Evolutionary conservation across 2,329 filamentous ascomycete species (phyloP).

Genomic region (Ploettnerulaceae sp.): DNA sequence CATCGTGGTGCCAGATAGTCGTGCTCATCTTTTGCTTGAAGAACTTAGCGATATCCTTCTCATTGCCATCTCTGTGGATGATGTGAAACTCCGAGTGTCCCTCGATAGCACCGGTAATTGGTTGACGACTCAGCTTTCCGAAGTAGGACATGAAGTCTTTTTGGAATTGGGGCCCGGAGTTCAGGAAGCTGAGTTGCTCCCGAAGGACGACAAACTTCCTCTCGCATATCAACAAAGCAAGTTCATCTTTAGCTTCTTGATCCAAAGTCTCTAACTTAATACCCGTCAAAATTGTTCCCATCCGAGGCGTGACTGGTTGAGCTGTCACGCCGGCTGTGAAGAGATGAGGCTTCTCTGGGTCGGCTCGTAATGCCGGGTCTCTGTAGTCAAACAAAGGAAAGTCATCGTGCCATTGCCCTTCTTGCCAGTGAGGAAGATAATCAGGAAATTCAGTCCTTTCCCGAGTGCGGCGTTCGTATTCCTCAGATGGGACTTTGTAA

Average conservation of each 20-base stretch:
- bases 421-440: slow-evolving; percentile 44
- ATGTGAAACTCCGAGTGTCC: slow-evolving; percentile 57
- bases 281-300: slow-evolving; percentile 39
- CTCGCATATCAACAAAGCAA: slow-evolving; percentile 40
- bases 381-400: slow-evolving; percentile 40
- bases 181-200: slow-evolving; percentile 42
- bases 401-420: slow-evolving; percentile 41
- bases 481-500: slow-evolving; percentile 38
- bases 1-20: slow-evolving; percentile 63
- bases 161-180: slow-evolving; percentile 58
- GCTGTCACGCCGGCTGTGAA: slow-evolving; percentile 57
- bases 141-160: slow-evolving; percentile 56
- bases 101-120: slow-evolving; percentile 60
- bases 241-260: slow-evolving; percentile 38
- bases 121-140: slow-evolving; percentile 63
- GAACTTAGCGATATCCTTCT: slow-evolving; percentile 55
- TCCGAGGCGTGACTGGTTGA: slow-evolving; percentile 46
- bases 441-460: slow-evolving; percentile 39
- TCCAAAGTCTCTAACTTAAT: slow-evolving; percentile 37
- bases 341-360: slow-evolving; percentile 58
- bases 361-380: slow-evolving; percentile 48
- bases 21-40: slow-evolving; percentile 59
- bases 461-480: slow-evolving; percentile 34
- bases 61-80: slow-evolving; percentile 60
- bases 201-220: slow-evolving; percentile 46